phyloP scores from a whole-genome alignment of 23 red algal species.

The Gracilariopsis chorda region DNA sequence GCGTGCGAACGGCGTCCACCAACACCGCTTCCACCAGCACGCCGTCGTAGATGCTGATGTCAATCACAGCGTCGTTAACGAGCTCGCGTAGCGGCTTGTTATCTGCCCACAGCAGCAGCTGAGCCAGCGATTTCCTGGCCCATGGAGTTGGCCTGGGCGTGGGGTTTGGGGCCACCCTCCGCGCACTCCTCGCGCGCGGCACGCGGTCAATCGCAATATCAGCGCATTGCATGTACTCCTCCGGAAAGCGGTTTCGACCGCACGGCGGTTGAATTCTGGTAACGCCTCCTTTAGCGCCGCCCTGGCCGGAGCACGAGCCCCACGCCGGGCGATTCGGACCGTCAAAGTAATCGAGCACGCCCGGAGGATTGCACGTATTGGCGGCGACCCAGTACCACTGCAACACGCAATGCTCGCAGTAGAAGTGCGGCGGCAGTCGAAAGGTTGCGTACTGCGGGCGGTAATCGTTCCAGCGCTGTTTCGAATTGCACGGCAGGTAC shows the following conservation, averaged over 20 bases:
- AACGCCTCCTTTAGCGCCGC: conserved; percentile 18
- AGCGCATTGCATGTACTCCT: conserved; percentile 39
- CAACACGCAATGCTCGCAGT: conserved; percentile 55
- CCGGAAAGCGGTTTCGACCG: conserved; percentile 30
- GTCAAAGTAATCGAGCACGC: conserved; percentile 49
- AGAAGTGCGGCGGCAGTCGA: conserved; percentile 4
- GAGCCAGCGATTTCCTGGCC: neutral
- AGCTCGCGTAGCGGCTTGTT: neutral
- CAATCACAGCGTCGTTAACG: neutral
- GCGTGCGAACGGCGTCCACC: neutral
- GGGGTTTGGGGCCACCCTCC: neutral
- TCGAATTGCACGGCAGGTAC: conserved; percentile 32
- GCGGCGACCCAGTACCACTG: conserved; percentile 54
- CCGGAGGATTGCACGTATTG: conserved; percentile 56
- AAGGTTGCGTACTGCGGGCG: neutral
- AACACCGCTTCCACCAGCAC: neutral
- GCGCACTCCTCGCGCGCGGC: neutral
- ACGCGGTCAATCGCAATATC: neutral
- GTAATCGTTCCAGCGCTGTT: neutral
- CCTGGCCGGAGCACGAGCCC: conserved; percentile 37
- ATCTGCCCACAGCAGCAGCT: conserved; percentile 7
- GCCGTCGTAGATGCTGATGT: neutral
- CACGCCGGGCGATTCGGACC: conserved; percentile 7
- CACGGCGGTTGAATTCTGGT: neutral
- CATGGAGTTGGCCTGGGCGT: neutral